A percentile compares a stretch with the other conserved stretches of the same genome.
These are phyloP conservation scores for Cryoendolithus antarcticus DNA, from an alignment of 2,329 filamentous ascomycete species.

Conservation along the genomic window DNA sequence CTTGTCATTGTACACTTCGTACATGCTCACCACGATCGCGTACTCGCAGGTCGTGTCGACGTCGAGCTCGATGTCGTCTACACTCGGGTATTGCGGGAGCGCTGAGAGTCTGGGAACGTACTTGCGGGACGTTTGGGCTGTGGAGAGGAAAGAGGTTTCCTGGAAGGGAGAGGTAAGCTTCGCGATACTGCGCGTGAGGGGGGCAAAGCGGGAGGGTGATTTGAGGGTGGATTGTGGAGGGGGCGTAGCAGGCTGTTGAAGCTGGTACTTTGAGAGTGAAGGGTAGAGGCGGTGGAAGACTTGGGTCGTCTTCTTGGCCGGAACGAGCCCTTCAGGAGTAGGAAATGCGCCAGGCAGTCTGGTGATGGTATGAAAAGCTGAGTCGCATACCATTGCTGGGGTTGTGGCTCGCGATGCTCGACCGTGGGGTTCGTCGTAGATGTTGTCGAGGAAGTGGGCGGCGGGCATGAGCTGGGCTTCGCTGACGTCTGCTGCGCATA, in stretches of 20 bases:
- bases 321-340: slow-evolving; percentile 8
- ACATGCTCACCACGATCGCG: slow-evolving; percentile 87
- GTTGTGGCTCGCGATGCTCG: slow-evolving; percentile 31
- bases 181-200: slow-evolving; percentile 14
- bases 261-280: slow-evolving; percentile 16
- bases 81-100: slow-evolving; percentile 61
- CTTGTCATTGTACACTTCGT: slow-evolving; percentile 96
- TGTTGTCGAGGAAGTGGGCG: slow-evolving; percentile 62
- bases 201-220: slow-evolving; percentile 8
- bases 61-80: slow-evolving; percentile 56
- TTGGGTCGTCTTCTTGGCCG: slow-evolving; percentile 4
- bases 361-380: slow-evolving; percentile 8
- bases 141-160: slow-evolving; percentile 28
- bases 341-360: slow-evolving; percentile 18
- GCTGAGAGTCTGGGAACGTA: slow-evolving; percentile 57
- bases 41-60: slow-evolving; percentile 65
- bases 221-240: slow-evolving; percentile 9
- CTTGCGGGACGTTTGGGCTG: slow-evolving; percentile 34
- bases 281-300: slow-evolving; percentile 22
- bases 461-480: slow-evolving; percentile 69
- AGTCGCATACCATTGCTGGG: slow-evolving; percentile 32
- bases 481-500: slow-evolving; percentile 65
- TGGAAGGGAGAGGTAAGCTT: slow-evolving; percentile 18
- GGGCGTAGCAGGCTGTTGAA: slow-evolving; percentile 7
- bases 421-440: slow-evolving; percentile 53